phyloP scores from a whole-genome alignment of 768 basidiomycete species.

The Sporobolomyces pararoseus region DNA sequence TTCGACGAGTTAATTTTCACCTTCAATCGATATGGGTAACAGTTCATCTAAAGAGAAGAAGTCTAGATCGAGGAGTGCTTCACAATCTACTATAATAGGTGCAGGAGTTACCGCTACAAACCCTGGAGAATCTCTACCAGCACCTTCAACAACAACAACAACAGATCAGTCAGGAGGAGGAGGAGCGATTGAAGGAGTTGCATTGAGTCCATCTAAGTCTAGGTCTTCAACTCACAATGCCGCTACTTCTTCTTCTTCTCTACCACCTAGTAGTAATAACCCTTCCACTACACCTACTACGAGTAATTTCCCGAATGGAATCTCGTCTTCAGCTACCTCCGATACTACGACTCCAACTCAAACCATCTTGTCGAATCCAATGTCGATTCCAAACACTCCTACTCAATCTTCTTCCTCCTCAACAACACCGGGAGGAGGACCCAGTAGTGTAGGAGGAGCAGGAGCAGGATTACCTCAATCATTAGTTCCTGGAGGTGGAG shows the following conservation, averaged over 20 bases:
- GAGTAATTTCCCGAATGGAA: not conserved
- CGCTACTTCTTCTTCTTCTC: no score
- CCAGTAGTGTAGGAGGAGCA: not conserved
- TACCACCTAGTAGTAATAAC: no score
- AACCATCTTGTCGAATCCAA: slow-evolving; percentile 77
- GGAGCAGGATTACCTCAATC: slow-evolving; percentile 34
- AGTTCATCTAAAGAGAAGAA: slow-evolving; percentile 31
- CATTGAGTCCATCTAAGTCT: slow-evolving; percentile 20
- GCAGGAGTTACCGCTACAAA: not conserved
- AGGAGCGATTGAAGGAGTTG: not conserved
- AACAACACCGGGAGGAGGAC: not conserved
- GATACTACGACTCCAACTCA: slow-evolving; percentile 70
- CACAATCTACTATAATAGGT: not conserved
- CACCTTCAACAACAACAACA: not conserved
- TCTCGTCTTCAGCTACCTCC: not conserved
- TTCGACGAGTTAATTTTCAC: no score
- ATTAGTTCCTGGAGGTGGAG: slow-evolving; percentile 5
- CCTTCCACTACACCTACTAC: slow-evolving; percentile 9
- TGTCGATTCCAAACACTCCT: not conserved
- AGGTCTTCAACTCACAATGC: not conserved
- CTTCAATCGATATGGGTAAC: slow-evolving; percentile 25
- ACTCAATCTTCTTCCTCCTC: not conserved
- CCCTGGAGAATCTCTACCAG: not conserved
- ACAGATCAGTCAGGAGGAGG: not conserved
- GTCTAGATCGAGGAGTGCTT: slow-evolving; percentile 13